Percentiles rank a stretch among this genome's conserved stretches.
phyloP scores from a whole-genome alignment of 208 protist genomes.

The Trypanosoma scelopori region DNA sequence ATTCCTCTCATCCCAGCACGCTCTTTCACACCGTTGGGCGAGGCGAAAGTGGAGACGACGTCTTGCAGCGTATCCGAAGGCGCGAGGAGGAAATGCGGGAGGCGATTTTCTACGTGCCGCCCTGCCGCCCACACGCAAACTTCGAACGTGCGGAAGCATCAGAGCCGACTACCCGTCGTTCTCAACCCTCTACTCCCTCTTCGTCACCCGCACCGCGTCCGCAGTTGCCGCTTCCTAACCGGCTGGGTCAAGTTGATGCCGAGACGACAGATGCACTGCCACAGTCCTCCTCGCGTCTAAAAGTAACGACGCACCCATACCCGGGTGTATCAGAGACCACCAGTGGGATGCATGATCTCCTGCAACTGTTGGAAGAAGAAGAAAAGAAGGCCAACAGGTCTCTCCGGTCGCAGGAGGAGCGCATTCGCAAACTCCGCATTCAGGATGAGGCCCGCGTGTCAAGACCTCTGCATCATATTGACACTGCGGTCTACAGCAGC shows the following conservation, averaged over 20 bases:
- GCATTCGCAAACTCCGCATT: conserved; percentile 6
- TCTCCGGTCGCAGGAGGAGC: conserved; percentile 7
- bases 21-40: neutral
- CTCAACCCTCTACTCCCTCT: neutral
- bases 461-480: neutral
- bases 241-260: neutral
- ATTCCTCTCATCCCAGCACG: neutral
- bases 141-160: neutral
- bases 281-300: too few species aligned
- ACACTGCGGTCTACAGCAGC: too few species aligned
- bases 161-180: too few species aligned
- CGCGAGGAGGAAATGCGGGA: conserved; percentile 23
- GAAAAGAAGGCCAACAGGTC: conserved; percentile 4
- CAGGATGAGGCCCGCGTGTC: neutral
- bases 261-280: neutral
- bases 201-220: conserved; percentile 5
- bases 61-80: conserved; percentile 12
- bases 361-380: conserved; percentile 15
- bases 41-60: neutral
- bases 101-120: conserved; percentile 12
- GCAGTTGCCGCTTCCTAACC: neutral
- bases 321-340: neutral
- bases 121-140: neutral
- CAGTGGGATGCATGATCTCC: conserved; percentile 2
- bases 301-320: neutral